Percentiles rank a stretch among this genome's conserved stretches.
phyloP scores from a whole-genome alignment of 176 grass and related monocot genomes.

The Ensete ventricosum region DNA sequence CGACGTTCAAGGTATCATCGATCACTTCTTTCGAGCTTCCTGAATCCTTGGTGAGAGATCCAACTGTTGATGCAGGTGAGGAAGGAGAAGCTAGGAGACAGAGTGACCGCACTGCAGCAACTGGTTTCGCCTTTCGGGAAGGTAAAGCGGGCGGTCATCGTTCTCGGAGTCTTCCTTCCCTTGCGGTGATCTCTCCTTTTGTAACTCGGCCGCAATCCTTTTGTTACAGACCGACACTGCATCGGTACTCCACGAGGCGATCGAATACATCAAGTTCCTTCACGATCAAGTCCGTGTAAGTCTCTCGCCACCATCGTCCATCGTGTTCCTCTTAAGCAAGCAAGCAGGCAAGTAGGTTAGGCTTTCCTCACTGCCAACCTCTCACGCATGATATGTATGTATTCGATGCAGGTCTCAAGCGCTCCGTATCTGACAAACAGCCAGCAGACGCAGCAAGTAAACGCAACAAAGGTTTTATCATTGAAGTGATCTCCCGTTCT shows the following conservation, averaged over 20 bases:
- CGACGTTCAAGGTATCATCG: conserved; percentile 67
- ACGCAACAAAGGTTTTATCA: conserved; percentile 21
- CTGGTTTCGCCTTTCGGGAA: conserved; percentile 99
- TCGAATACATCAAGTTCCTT: conserved; percentile 83
- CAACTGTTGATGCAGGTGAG: conserved; percentile 39
- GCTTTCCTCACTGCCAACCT: not conserved
- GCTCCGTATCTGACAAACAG: conserved; percentile 62
- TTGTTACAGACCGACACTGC: conserved; percentile 69
- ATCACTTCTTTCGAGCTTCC: too few relatives aligned
- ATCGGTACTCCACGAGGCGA: conserved; percentile 96
- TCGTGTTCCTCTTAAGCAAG: too few relatives aligned
- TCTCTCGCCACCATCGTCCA: not conserved
- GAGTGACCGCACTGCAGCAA: conserved; percentile 97
- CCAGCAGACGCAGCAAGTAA: conserved; percentile 30
- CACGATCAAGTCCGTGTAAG: conserved; percentile 87
- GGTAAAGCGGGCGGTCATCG: conserved; percentile 26
- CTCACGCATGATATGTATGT: not conserved
- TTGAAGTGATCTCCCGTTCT: not conserved
- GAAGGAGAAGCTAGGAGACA: conserved; percentile 98
- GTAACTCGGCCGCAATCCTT: not conserved
- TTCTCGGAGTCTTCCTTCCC: not conserved
- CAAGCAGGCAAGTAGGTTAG: too few relatives aligned
- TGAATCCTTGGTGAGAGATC: too few relatives aligned
- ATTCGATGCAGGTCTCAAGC: conserved; percentile 49
- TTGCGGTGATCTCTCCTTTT: not conserved